Conservation (phyloP, 352 stramenopile species). For the Phytophthora sansomeana region DNA sequence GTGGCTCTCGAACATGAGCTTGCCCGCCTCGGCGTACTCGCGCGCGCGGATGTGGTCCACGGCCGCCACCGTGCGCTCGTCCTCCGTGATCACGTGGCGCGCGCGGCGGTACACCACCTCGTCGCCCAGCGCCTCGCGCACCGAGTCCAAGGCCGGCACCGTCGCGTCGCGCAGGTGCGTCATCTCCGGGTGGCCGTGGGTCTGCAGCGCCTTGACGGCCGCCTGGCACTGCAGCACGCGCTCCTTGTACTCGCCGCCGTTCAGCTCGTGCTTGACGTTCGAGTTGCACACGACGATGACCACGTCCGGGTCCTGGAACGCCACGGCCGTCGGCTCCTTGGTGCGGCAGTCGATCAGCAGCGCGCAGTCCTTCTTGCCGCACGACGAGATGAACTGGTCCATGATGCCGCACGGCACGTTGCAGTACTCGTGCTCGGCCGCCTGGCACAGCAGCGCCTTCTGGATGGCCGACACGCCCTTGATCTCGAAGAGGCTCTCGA, state of each 20-base stretch:
- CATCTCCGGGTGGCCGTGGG: constrained; percentile 67
- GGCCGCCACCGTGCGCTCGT: constrained; percentile 21
- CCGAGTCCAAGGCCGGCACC: constrained; percentile 75
- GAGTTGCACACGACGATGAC: constrained; percentile 94
- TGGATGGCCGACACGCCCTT: constrained; percentile 59
- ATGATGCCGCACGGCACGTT: constrained; percentile 96
- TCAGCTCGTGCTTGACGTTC: constrained; percentile 95
- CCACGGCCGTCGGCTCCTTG: constrained; percentile 79
- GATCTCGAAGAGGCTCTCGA: constrained; percentile 88
- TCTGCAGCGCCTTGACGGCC: constrained; percentile 84
- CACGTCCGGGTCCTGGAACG: constrained; percentile 75
- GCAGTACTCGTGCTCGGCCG: constrained; percentile 96
- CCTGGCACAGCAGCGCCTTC: constrained; percentile 93
- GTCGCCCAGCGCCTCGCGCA: constrained; percentile 67
- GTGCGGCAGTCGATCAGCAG: constrained; percentile 96
- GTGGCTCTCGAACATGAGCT: constrained; percentile 95
- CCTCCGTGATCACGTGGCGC: constrained; percentile 93
- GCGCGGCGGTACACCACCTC: constrained; percentile 85
- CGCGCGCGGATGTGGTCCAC: constrained; percentile 48
- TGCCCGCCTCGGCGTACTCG: constrained; percentile 83
- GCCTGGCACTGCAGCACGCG: constrained; percentile 89
- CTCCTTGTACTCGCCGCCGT: constrained; percentile 94
- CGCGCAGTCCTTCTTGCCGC: constrained; percentile 79
- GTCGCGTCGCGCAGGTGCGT: constrained; percentile 92
- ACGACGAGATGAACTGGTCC: constrained; percentile 97